Evolutionary conservation across 495 filamentous ascomycete species (phyloP), one percentile per base, ranked within the genome.

Genomic region (Penicillium odoratum): DNA sequence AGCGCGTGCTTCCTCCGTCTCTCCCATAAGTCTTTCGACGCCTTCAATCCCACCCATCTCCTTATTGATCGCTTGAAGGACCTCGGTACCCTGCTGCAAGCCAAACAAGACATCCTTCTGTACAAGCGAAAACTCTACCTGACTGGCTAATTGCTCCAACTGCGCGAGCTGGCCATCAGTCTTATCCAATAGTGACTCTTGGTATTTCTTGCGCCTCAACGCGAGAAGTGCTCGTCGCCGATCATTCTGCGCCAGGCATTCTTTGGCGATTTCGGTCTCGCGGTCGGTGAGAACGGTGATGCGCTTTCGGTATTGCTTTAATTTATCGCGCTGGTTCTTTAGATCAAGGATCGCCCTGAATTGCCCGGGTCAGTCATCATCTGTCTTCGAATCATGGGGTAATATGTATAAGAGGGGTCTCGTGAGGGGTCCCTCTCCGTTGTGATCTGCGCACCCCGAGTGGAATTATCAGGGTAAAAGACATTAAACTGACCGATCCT

Each of bases 11-110:
- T 97, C 93, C 34, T 88, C 90, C 26, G 81, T 92, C 75, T 97
- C 91, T 10, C 88, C 93, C 88, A 97, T 89, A 61, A 98, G 70
- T 77, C 91, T 90, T 81, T 97, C 93, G 49, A 98, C 93, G 53
- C 87, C 83, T 62, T 96, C 92, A 52, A 98, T 78, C 1, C 93
- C 93, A 29, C 93, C 95, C 92, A 98, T 98, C 76, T 98, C 94
- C 59, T 83, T 84, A 63, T 97, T 86, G 55, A 98, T 97, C 65
- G 95, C 89, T 63, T 88, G 84, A 58, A 98, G 78, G 31, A 97
- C 94, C 44, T 80, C 79, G 2, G 94, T 98, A 18, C 94, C 94
- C 76, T 97, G 91, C 69, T 95, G 89, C 59, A 98, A 76, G 2
- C 94, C 94, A 69, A 88, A 97, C 10, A 98, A 58, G 6, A 98